phyloP scores from a whole-genome alignment of 768 basidiomycete genomes.

The Suillus cothurnatus region DNA sequence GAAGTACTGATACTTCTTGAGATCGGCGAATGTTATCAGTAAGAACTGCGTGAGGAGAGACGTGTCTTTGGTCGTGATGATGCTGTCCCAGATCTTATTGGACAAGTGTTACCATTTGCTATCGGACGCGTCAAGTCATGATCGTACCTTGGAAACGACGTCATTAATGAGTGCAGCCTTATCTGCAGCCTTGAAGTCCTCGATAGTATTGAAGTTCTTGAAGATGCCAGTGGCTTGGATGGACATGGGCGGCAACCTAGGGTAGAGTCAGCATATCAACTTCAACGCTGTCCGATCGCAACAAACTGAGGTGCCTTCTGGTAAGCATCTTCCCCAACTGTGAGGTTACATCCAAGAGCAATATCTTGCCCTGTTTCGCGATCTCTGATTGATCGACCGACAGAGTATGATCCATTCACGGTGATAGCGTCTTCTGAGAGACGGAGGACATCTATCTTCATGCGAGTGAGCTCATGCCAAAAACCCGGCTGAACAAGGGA shows the following conservation, averaged over 20 bases:
- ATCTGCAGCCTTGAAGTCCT: conserved; percentile 89
- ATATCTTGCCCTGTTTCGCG: conserved; percentile 76
- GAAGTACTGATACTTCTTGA: conserved; percentile 97
- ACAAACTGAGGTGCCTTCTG: conserved; percentile 48
- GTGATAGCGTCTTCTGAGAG: conserved; percentile 74
- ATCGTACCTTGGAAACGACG: conserved; percentile 63
- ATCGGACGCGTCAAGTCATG: background rate
- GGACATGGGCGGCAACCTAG: conserved; percentile 50
- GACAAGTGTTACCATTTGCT: conserved; percentile 1
- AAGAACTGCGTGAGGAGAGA: conserved; percentile 75
- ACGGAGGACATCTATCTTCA: conserved; percentile 90
- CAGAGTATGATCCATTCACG: conserved; percentile 66
- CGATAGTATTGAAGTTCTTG: conserved; percentile 97
- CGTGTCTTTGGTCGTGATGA: conserved; percentile 52
- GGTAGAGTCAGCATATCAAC: conserved; percentile 1
- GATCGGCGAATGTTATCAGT: conserved; percentile 91
- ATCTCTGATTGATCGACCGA: conserved; percentile 74
- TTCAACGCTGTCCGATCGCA: conserved; percentile 10
- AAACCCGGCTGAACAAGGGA: conserved; percentile 89
- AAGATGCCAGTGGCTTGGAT: conserved; percentile 63
- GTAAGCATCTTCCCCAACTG: conserved; percentile 68
- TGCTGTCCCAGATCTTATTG: conserved; percentile 69
- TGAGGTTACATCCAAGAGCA: conserved; percentile 67
- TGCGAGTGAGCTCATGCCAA: conserved; percentile 86
- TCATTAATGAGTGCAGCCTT: conserved; percentile 86